Evolutionary conservation across 2,329 filamentous ascomycete genomes (phyloP), one percentile per base, ranked within the genome.

Genomic region (Colletotrichum caudatum): DNA sequence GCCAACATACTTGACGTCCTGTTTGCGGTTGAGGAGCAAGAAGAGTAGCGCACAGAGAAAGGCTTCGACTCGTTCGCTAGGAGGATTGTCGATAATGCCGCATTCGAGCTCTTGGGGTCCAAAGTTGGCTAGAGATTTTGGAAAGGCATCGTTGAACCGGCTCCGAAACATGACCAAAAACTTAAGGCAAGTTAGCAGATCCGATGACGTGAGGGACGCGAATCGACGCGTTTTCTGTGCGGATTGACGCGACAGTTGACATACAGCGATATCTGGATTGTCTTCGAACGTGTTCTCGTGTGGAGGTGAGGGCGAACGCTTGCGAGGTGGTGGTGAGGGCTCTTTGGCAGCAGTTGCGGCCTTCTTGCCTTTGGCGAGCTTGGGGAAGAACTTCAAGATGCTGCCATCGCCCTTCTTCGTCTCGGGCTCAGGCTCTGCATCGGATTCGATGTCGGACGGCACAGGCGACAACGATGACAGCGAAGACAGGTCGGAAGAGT

Each of bases 91-190:
- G 73, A 91, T 90, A 63, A 98, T 89, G 63, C 96, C 96, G 80
- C 89, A 88, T 82, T 99, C 96, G 73, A 99, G 89, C 81, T 99
- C 97, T 82, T 99, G 95, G 16, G 96, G 96, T 29, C 96, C 96
- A 76, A 97, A 94, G 80, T 97, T 93, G 75, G 93, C 88, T 46
- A 97, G 87, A 41, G 94, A 96, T 81, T 94, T 92, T 59, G 95
- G 92, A 76, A 99, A 96, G 72, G 90, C 92, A 72, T 97, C 94
- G 82, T 89, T 91, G 82, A 99, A 98, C 78, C 96, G 94, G 82
- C 93, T 93, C 81, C 95, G 91, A 83, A 98, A 99, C 94, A 97
- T 98, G 76, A 98, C 94, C 82, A 99, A 93, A 83, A 99, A 98
- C 94, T 98, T 77, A 76, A 76, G 76, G 67, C 76, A 69, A 69